Base-by-base conservation (phyloP, 164 flowering plant genomes). In the Nymphaea thermarum region DNA sequence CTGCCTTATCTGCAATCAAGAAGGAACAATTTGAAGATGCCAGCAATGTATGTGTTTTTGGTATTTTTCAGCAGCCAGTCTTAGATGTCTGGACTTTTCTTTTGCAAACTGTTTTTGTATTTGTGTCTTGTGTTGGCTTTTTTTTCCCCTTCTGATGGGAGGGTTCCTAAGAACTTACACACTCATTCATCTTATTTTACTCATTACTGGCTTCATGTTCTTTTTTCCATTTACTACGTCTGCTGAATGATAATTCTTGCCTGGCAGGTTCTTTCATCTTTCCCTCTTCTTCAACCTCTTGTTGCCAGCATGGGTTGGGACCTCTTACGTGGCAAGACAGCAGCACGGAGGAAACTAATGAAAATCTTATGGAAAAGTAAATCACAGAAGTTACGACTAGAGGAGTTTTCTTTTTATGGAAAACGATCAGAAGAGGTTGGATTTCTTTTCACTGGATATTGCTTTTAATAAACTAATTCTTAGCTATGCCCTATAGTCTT, bases 281-380 rank as follows among this genome's bases (percentile, higher is more conserved):
- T 82, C 78, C 99, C 99, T n/a, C 86, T 84, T 67, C 96, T 95
- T 82, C 95, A 77, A 74, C 98, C 99, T 25, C 77, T 95, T 63
- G 90, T 89, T 67, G 94, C 96, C 71, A 87, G 80, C 71, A 86
- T 95, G 89, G 98, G 99, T 73, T 95, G 99, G 99, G 99, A 95
- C 79, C 77, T 95, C 18, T 80, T 95, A 78, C 78, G 91, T 72
- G 91, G 97, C 57, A 91, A 95, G 73, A 91, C 93, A 61, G 69
- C 59, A 63, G 77, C 80, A 14, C 75, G 98, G 65, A 85, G 84
- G 70, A 85, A 85, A 70, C 66, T 95, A 69, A 88, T 95, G 96
- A 87, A 80, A 74, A 78, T 85, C 64, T 77, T 90, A 41, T 92
- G 98, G 99, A 88, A 81, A 43, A 86, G 89, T 74, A 91, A 85